A percentile compares a stretch with the other conserved stretches of the same genome.
phyloP scores from a whole-genome alignment of 129 eudicot species.

The Helichrysum umbraculigerum region DNA sequence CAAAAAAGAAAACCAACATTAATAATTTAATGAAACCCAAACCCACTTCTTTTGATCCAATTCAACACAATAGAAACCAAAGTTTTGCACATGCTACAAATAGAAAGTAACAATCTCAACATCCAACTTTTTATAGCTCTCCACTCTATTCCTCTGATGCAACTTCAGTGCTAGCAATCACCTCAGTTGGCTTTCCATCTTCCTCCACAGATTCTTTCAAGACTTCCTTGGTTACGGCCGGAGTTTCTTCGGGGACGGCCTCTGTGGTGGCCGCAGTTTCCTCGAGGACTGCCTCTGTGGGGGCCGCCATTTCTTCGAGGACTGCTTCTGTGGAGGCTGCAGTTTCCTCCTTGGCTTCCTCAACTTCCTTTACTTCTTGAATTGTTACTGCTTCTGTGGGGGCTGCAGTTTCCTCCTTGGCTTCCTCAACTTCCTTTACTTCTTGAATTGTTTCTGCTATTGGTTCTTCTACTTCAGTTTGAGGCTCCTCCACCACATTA shows the following conservation, averaged over 20 bases:
- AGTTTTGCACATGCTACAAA: conserved; percentile 16
- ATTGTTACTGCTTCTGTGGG: too few species aligned
- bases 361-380: too few species aligned
- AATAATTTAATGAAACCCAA: conserved; percentile 13
- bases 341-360: too few species aligned
- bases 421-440: conserved; percentile 21
- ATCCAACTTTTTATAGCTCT: conserved; percentile 3
- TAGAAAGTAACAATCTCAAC: conserved; percentile 7
- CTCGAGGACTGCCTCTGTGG: not conserved
- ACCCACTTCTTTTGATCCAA: conserved; percentile 5
- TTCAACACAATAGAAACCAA: conserved; percentile 26
- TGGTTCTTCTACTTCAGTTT: conserved; percentile 24
- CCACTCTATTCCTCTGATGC: conserved; percentile 29
- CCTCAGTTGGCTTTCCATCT: too few species aligned
- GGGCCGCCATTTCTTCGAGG: conserved; percentile 4
- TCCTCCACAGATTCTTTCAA: conserved; percentile 19
- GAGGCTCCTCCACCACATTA: conserved; percentile 26
- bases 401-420: conserved; percentile 10
- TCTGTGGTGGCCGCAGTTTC: conserved; percentile 9
- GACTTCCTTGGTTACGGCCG: not conserved
- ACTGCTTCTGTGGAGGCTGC: not conserved
- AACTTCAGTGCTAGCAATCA: conserved; percentile 25
- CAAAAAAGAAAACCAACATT: not conserved
- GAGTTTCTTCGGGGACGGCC: too few species aligned
- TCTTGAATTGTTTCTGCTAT: conserved; percentile 22